Base-by-base conservation (phyloP, 2,329 filamentous ascomycete genomes). In the Lasiodiplodia citricola region DNA sequence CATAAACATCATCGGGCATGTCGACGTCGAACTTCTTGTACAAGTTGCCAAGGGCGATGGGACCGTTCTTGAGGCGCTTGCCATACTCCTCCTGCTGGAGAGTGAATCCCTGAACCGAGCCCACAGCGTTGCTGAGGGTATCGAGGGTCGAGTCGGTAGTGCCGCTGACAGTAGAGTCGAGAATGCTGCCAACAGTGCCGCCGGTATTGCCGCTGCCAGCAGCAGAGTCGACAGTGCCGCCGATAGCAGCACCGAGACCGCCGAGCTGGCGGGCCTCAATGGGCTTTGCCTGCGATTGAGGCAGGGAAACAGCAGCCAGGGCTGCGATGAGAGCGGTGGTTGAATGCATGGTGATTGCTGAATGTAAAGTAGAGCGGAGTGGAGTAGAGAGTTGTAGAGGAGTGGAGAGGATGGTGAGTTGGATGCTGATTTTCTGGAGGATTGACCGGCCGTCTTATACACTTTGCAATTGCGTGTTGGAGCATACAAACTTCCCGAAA, bases 1-100 rank as follows among this genome's bases (percentile, higher is more conserved):
- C 31, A 16, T 7, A 31, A n/a, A 67, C 65, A 7, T 41, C 37
- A 16, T 28, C 28, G 25, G 54, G 55, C 65, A 57, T 60, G 28
- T 52, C 55, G 37, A 16, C n/a, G 4, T 35, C 60, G 11, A 63
- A 4, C 31, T 64, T 64, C 47, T 52, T 64, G 44, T 64, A 54
- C 4, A 52, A 11, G 47, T 64, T 64, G 7, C 60, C 60, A 3
- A 64, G 47, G 31, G 60, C 60, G 14, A 64, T 64, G 31, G 60
- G 47, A 1, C 60, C 60, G 41, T 54, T 64, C 60, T 52, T 51
- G 18, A 64, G 47, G 16, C 60, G 60, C 47, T 64, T 64, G 44
- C 60, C 60, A 25, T 64, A 41, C 4, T 25, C 6, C 41, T 52
- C n/a, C 31, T 64, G 41, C 44, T 64, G n/a, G 8, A 64, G 60